Evolutionary conservation across 805 yeast genomes (phyloP), one percentile per base, ranked within the genome.

Genomic region (Pichia sporocuriosa): DNA sequence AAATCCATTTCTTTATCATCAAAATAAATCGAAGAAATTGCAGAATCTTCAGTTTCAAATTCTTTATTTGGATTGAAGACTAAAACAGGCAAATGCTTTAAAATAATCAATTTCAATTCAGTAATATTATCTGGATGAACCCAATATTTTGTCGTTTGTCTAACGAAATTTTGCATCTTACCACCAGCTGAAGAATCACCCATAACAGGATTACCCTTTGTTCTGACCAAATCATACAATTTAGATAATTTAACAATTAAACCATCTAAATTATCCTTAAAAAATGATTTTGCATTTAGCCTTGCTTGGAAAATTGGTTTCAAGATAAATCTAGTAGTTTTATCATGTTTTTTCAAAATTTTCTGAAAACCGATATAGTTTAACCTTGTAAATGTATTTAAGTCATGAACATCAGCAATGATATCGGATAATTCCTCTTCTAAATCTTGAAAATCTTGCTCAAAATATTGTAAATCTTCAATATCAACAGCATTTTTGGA

Each of bases 101-200:
- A 72, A 49, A 93, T 81, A 50, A 87, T 83, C 58, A 93, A 76
- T 68, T 93, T 93, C 62, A 93, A 75, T 68, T 93, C 97, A 13
- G 97, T 93, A 60, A 93, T 88, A 62, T 93, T 90, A 64, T 93
- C 97, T 3, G 97, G 96, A 58, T 93, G 98, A 25, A 93, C 97
- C 99, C 99, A 93, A 66, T 93, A 93, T 61, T 93, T 93, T 7
- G 98, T 93, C 17, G 98, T 93, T 66, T 93, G 98, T 65, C 98
- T 83, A 35, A 93, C 97, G 57, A 93, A 93, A 68, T 93, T 93
- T 64, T 93, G 98, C 71, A 89, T 97, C 32, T 83, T 74, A 33
- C 98, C 98, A 57, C 98, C 98, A n/a, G 98, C 97, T 5, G 97
- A 62, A 4, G 96, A 80, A 65, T 93, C 98, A 49, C 97, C 97